Percentiles rank a stretch among this genome's conserved stretches.
phyloP scores from a whole-genome alignment of 352 stramenopile genomes.

The Globisporangium perplexum region DNA sequence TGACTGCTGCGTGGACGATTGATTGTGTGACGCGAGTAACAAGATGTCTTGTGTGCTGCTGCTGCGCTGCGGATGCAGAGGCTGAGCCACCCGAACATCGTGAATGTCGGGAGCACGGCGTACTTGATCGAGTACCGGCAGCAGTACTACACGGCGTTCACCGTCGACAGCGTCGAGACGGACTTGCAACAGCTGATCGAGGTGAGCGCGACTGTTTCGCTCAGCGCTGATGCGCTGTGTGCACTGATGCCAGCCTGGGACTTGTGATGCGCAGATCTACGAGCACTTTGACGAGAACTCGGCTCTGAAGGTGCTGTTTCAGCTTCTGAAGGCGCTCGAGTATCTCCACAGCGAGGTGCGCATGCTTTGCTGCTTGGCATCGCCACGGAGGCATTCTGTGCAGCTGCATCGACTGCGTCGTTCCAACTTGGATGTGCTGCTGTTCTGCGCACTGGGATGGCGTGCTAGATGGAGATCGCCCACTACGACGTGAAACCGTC shows the following conservation, averaged over 20 bases:
- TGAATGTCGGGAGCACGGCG: constrained; percentile 44
- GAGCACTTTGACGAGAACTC: constrained; percentile 54
- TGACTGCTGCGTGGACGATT: background rate
- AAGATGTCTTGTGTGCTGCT: too few relatives aligned
- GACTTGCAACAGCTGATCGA: constrained; percentile 76
- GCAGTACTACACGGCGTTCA: constrained; percentile 73
- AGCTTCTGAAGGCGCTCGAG: constrained; percentile 57
- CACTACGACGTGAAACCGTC: constrained; percentile 96
- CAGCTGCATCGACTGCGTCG: background rate
- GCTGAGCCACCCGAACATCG: constrained; percentile 67
- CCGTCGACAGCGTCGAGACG: constrained; percentile 58
- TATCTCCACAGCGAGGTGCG: constrained; percentile 74
- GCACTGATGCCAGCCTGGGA: background rate
- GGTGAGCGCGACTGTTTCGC: constrained; percentile 15
- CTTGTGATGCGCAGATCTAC: constrained; percentile 28
- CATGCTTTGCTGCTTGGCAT: too few relatives aligned
- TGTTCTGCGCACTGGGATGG: background rate
- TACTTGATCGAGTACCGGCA: constrained; percentile 66
- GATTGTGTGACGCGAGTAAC: background rate
- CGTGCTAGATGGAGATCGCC: constrained; percentile 52
- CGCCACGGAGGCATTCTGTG: too few relatives aligned
- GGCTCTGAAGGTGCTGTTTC: constrained; percentile 54
- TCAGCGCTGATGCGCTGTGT: background rate
- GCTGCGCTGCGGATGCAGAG: constrained; percentile 19
- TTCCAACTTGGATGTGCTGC: background rate